Evolutionary conservation across 768 basidiomycete species (phyloP), one percentile per base, ranked within the genome.

Genomic region (Trametes meyenii): DNA sequence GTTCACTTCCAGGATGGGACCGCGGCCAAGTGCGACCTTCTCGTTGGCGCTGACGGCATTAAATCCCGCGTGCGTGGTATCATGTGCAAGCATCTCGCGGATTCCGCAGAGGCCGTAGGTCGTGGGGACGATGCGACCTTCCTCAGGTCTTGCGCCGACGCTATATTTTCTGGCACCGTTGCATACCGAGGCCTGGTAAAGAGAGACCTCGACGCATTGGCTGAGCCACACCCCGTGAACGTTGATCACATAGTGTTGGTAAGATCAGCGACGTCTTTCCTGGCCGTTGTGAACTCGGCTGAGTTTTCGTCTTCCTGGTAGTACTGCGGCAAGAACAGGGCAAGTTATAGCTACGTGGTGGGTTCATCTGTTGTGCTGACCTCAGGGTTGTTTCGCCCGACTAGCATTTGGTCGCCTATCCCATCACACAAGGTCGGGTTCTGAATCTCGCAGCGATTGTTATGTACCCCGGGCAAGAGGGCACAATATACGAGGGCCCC

Each of bases 11-110:
- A 56, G n/a, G 72, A 73, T 54, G 69, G 68, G 5, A 64, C 67
- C 7, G 62, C 62, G 1, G 68, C 66, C 10, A 49, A 36, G 16
- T 69, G 67, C 49, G 71, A 73, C 60, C n/a, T 70, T 24, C 66
- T 73, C n/a, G 49, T 72, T 35, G 71, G 69, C 12, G 62, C 66
- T 3, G 72, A 73, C 36, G 72, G 72, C 7, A 55, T 72, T 24
- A 63, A 63, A n/a, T 67, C 69, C 7, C 35, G 50, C 1, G 65
- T 67, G 2, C 64, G 66, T 19, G 40, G 14, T 3, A 24, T 19
- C 19, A 50, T 65, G 56, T 65, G 54, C 19, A 43, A 44, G 26
- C 40, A 50, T 2, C 40, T 61, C 8, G 64, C 59, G 3, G 52
- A 60, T 16, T 46, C 43, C 1, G 64, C 59, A 11, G 11, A 38